Base-by-base conservation (phyloP, 352 stramenopile genomes). In the Phytophthora citricola region DNA sequence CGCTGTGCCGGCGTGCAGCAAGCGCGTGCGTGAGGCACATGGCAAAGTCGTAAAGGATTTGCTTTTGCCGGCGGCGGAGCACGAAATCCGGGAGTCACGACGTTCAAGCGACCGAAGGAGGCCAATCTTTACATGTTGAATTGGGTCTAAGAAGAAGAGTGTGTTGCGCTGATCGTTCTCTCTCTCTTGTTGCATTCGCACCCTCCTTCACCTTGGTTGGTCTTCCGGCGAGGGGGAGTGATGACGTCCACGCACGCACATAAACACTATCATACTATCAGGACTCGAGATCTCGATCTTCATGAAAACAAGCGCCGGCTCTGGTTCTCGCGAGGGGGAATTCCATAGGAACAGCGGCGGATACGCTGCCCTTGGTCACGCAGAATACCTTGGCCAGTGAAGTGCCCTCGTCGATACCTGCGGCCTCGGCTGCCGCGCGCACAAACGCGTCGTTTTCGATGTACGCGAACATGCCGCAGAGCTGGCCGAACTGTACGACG, bases 391-490 rank as follows among this genome's bases (percentile, higher is more conserved):
- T 77, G 63, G 72, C 72, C 41, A 80, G 48, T 44, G 72, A 66
- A 17, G 44, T 26, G n/a, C 63, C 63, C 45, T 69, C 58, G 14
- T 40, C 51, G 1, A 73, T 53, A 0, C 54, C 48, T 10, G 72
- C 68, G 3, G 58, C 56, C 1, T 73, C 66, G 1, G 66, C 68
- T 12, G 69, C 72, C 24, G 56, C 53, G n/a, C 64, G 69, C 52
- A 77, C 57, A 53, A 80, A 80, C 43, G 60, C 57, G 60, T 80
- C 64, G 64, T 75, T 80, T 53, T 80, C 72, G 22, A 80, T 72
- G 68, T 75, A 74, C 11, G 68, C 72, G 36, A 80, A 75, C 68
- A 80, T 76, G 29, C 68, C 63, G 43, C 72, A 80, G 44, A 80
- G 69, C n/a, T 80, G 69, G 14, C 72, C 72, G 47, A 80, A 80